Conservation (phyloP, 768 basidiomycete species). For the Boletus patriciae region DNA sequence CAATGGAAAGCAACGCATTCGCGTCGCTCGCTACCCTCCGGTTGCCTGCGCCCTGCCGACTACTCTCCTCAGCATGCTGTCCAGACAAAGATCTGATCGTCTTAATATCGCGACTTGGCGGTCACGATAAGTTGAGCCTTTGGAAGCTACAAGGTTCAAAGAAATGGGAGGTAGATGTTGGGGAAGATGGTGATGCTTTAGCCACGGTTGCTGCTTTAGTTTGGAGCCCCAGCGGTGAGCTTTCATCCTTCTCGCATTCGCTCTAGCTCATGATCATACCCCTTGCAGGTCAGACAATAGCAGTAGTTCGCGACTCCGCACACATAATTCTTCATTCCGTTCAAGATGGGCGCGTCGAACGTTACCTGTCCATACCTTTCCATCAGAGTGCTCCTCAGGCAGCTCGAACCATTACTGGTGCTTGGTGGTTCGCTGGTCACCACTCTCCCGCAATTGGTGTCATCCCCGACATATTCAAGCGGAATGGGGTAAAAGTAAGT, state of each 20-base stretch:
- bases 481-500: conserved; percentile 63
- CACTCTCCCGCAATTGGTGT: conserved; percentile 38
- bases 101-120: conserved; percentile 64
- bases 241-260: not conserved
- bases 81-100: conserved; percentile 82
- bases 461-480: conserved; percentile 76
- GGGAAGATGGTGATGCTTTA: conserved; percentile 41
- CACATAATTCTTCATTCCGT: conserved; percentile 71
- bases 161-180: conserved; percentile 81
- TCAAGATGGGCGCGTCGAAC: conserved; percentile 67
- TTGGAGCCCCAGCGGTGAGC: conserved; percentile 82
- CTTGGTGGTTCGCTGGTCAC: conserved; percentile 74
- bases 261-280: conserved; percentile 5
- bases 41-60: conserved; percentile 55
- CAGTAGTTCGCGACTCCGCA: conserved; percentile 68
- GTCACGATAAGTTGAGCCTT: conserved; percentile 67
- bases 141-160: conserved; percentile 82
- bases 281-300: conserved; percentile 62
- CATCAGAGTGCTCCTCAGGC: conserved; percentile 13
- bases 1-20: conserved; percentile 51
- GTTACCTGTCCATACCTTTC: conserved; percentile 42
- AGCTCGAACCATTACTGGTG: conserved; percentile 41
- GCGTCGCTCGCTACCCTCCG: conserved; percentile 54
- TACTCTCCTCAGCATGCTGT: conserved; percentile 69
- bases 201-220: conserved; percentile 57